These are phyloP conservation scores for Calonectria pteridis DNA, from an alignment of 2,329 filamentous ascomycete genomes.

Conservation along the genomic window DNA sequence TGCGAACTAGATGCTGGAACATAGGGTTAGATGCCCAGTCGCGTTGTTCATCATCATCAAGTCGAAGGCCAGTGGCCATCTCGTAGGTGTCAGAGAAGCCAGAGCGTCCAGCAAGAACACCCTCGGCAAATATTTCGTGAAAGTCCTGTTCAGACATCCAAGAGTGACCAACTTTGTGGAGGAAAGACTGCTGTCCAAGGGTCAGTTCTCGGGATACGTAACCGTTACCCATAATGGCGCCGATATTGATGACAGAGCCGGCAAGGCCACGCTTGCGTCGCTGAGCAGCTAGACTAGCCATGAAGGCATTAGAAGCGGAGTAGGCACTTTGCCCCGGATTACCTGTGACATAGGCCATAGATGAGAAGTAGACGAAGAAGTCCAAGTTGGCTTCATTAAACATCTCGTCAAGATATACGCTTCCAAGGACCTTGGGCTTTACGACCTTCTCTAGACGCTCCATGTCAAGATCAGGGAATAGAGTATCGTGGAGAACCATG, in stretches of 20 bases:
- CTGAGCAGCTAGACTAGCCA: conserved; percentile 46
- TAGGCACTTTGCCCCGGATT: conserved; percentile 55
- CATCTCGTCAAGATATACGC: conserved; percentile 46
- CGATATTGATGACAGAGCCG: conserved; percentile 55
- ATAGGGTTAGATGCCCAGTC: background rate
- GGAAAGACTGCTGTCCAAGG: background rate
- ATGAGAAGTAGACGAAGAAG: conserved; percentile 59
- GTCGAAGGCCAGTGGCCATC: conserved; percentile 10
- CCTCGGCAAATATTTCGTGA: conserved; percentile 47
- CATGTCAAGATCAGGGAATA: conserved; percentile 48
- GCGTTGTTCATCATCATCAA: background rate
- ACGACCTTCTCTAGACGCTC: conserved; percentile 46
- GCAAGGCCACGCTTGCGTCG: conserved; percentile 50
- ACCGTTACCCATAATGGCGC: conserved; percentile 54
- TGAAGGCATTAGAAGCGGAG: conserved; percentile 53
- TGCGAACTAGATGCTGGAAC: background rate
- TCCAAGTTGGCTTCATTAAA: conserved; percentile 49
- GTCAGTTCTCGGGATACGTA: conserved; percentile 45
- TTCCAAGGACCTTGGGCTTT: conserved; percentile 55
- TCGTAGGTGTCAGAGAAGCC: background rate
- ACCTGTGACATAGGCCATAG: conserved; percentile 50
- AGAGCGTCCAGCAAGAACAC: background rate
- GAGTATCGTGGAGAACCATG: conserved; percentile 56
- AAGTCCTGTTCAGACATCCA: conserved; percentile 47
- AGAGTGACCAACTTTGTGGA: conserved; percentile 14